phyloP scores from a whole-genome alignment of 2,329 filamentous ascomycete species.

The Colletotrichum euphorbiae region DNA sequence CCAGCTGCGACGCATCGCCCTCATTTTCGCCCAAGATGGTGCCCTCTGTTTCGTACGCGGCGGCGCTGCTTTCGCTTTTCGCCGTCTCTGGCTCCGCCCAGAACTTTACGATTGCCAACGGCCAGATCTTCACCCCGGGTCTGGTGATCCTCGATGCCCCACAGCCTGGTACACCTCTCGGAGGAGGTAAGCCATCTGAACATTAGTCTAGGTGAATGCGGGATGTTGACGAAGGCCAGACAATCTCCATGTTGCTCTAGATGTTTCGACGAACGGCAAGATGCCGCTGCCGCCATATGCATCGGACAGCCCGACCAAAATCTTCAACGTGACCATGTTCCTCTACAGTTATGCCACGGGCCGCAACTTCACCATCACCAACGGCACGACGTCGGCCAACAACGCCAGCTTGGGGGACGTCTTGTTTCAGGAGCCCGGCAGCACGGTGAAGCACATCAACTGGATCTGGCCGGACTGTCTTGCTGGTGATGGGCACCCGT shows the following conservation, averaged over 20 bases:
- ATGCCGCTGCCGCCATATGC: conserved; percentile 69
- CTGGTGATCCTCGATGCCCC: conserved; percentile 75
- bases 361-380: conserved; percentile 76
- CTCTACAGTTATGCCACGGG: conserved; percentile 72
- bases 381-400: conserved; percentile 65
- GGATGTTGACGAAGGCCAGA: conserved; percentile 50
- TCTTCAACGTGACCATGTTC: conserved; percentile 75
- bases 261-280: conserved; percentile 74
- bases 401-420: conserved; percentile 71
- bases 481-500: conserved; percentile 67
- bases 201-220: not conserved
- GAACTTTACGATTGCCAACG: conserved; percentile 70
- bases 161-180: conserved; percentile 72
- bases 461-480: conserved; percentile 79
- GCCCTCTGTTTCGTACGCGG: conserved; percentile 20
- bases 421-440: conserved; percentile 71
- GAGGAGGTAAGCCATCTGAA: conserved; percentile 64
- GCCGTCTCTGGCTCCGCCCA: conserved; percentile 45
- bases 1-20: conserved; percentile 18
- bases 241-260: conserved; percentile 72
- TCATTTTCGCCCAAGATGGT: conserved; percentile 22
- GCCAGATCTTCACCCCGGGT: conserved; percentile 77
- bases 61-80: conserved; percentile 46
- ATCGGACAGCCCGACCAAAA: conserved; percentile 64
- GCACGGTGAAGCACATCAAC: conserved; percentile 79